These are phyloP conservation scores for Ceratocystis diversiconidia DNA, from an alignment of 2,329 filamentous ascomycete species.

Conservation along the genomic window DNA sequence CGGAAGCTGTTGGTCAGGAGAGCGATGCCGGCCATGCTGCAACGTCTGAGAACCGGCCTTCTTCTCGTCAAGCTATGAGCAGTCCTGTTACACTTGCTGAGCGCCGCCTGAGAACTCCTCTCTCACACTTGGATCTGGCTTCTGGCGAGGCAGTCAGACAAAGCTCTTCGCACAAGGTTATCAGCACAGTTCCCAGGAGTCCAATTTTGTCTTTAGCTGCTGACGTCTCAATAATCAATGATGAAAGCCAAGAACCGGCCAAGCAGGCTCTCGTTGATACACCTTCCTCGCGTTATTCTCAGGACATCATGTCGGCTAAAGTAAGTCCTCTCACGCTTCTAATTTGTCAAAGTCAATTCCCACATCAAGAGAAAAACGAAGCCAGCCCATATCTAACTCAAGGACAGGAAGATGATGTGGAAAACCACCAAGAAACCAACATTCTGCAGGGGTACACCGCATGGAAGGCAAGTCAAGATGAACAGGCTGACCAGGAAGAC, in stretches of 20 bases:
- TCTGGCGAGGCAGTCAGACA: not conserved
- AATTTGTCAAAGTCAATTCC: not conserved
- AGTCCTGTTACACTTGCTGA: slow-evolving; percentile 5
- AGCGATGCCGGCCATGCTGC: not conserved
- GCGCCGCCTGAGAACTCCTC: slow-evolving; percentile 4
- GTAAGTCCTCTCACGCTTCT: slow-evolving; percentile 22
- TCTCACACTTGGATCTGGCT: slow-evolving; percentile 3
- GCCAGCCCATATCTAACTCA: not conserved
- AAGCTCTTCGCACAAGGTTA: not conserved
- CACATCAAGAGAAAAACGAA: not conserved
- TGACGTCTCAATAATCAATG: not conserved
- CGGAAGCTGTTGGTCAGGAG: not conserved
- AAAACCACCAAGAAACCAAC: not conserved
- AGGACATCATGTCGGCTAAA: slow-evolving; percentile 20
- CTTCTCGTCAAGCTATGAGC: not conserved
- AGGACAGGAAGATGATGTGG: not conserved
- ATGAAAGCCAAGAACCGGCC: not conserved
- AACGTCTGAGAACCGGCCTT: not conserved
- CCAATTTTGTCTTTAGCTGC: slow-evolving; percentile 5
- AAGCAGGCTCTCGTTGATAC: not conserved
- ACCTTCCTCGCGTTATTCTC: slow-evolving; percentile 25
- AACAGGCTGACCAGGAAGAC: not conserved
- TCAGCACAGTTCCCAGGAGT: not conserved
- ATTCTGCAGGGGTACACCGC: slow-evolving; percentile 13
- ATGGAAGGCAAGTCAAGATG: slow-evolving; percentile 9